phyloP scores from a whole-genome alignment of 176 grass and related monocot genomes.

The barley (Hordeum vulgare) region MorexV3_pseudomolecules_assembly NC_058519.1:67036693-67037192 shows the following conservation, averaged over 20 bases:
- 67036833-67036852: too few relatives aligned
- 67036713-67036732: too few relatives aligned
- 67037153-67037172: not conserved
- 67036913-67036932: not conserved
- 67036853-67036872: too few relatives aligned
- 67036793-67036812: too few relatives aligned
- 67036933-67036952: not conserved
- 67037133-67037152: not conserved
- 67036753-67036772: too few relatives aligned
- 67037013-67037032: slow-evolving; percentile 24
- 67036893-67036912: too few relatives aligned
- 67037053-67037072: slow-evolving; percentile 16
- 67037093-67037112: not conserved
- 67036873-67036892: too few relatives aligned
- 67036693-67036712: too few relatives aligned
- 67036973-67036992: not conserved
- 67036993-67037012: slow-evolving; percentile 13
- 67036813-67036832: too few relatives aligned
- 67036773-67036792: too few relatives aligned
- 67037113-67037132: not conserved
- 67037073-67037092: not conserved
- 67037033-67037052: slow-evolving; percentile 25
- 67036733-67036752: too few relatives aligned
- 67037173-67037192: not conserved
- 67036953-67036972: slow-evolving; percentile 19